Evolutionary conservation across 208 protist genomes (phyloP).

Genomic region (Crithidia brevicula): DNA sequence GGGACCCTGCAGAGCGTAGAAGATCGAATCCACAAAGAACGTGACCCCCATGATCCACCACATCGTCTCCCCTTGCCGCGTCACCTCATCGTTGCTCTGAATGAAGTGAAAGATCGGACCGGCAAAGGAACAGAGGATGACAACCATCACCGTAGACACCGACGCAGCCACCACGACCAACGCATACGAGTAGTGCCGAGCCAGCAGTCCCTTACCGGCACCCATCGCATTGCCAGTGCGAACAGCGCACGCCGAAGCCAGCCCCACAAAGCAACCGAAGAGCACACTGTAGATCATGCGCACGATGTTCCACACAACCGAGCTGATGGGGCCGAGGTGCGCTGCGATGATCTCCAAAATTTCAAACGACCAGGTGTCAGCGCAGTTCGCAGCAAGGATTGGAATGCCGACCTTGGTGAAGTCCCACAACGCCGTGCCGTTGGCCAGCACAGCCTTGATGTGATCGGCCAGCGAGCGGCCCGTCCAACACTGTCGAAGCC

Average conservation of each 20-base stretch:
- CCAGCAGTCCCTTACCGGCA: conserved; percentile 24
- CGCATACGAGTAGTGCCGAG: conserved; percentile 26
- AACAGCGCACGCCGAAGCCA: conserved; percentile 25
- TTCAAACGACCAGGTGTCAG: conserved; percentile 49
- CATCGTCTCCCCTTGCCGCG: conserved; percentile 14
- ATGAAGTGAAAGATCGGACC: conserved; percentile 13
- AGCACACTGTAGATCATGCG: conserved; percentile 36
- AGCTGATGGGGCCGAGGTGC: conserved; percentile 19
- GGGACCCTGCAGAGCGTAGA: conserved; percentile 34
- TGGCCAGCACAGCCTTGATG: conserved; percentile 17
- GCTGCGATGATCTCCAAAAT: conserved; percentile 30
- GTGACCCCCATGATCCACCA: conserved; percentile 6
- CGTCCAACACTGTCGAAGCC: conserved; percentile 28
- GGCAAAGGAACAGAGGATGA: not conserved
- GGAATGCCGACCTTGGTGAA: conserved; percentile 35
- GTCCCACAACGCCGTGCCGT: conserved; percentile 11
- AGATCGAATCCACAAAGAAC: conserved; percentile 34
- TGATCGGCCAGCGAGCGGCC: conserved; percentile 15
- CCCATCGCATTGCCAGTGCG: conserved; percentile 42
- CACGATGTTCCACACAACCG: conserved; percentile 33
- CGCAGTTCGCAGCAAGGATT: conserved; percentile 30
- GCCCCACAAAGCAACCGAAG: conserved; percentile 30
- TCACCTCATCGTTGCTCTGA: conserved; percentile 33
- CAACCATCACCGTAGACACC: not conserved
- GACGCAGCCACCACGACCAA: not conserved